These are phyloP conservation scores for Auricularia cornea DNA, from an alignment of 768 basidiomycete species.

Conservation along the genomic window DNA sequence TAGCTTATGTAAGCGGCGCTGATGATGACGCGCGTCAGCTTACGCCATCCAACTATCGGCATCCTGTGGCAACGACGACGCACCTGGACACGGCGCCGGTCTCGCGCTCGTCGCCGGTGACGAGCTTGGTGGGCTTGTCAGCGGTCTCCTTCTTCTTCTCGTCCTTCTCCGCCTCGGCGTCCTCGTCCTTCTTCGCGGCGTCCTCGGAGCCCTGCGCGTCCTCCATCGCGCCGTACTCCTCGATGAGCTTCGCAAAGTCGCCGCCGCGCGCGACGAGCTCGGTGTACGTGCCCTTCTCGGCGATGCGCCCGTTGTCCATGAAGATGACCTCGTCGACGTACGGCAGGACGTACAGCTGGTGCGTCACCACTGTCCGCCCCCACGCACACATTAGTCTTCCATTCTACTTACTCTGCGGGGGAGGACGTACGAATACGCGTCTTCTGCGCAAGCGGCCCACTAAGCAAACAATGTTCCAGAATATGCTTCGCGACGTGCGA, in stretches of 20 bases:
- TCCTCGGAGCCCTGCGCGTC: conserved; percentile 10
- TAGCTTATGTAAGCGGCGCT: conserved; percentile 41
- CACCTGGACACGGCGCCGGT: conserved; percentile 42
- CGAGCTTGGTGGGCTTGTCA: background rate
- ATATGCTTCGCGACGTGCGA: conserved; percentile 65
- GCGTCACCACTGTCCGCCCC: conserved; percentile 39
- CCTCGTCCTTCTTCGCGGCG: conserved; percentile 10
- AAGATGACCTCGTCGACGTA: conserved; percentile 57
- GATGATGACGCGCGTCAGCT: background rate
- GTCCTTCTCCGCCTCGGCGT: conserved; percentile 14
- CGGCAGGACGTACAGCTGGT: conserved; percentile 47
- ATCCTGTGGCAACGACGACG: no score
- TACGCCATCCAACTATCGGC: background rate
- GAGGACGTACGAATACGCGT: conserved; percentile 36
- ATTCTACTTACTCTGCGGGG: background rate
- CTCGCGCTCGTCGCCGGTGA: conserved; percentile 41
- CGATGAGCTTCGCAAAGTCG: conserved; percentile 44
- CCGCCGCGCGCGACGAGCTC: conserved; percentile 35
- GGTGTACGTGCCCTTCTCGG: conserved; percentile 55
- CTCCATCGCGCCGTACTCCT: conserved; percentile 49
- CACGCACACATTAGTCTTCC: no score
- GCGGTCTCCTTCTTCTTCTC: conserved; percentile 11
- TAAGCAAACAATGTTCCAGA: conserved; percentile 51
- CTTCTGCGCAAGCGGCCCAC: conserved; percentile 42
- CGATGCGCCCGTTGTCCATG: conserved; percentile 49